Base-by-base conservation (phyloP, 345 rosid species). In the Heritiera littoralis region DNA sequence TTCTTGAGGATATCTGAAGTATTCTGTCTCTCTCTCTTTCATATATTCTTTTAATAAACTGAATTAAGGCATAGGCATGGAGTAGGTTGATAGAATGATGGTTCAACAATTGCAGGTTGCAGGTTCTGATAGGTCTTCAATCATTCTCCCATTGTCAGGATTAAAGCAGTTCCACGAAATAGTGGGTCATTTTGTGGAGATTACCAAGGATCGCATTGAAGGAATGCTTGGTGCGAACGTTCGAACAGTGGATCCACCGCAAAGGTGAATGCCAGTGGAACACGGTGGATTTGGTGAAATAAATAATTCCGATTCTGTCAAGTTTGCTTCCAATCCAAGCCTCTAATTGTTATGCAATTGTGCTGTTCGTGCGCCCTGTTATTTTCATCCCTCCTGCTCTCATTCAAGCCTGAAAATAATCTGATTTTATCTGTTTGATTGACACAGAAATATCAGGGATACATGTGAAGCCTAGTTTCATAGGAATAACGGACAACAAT, bases 1-100 rank as follows among this genome's bases (percentile, higher is more conserved):
- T 96, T 92, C 90, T 83, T 96, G 61, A 94, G 97, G 85, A 96
- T 96, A 83, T 96, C 99, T 64, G 99, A 96, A 97, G 99, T 87
- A 77, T 6, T 10, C 2, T 60, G 38, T 60, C 15, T 17, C 28
- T 4, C 61, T 49, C 35, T 70, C 41, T 23, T 48, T 28, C n/a
- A 66, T 41, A 40, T 5, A 8, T 11, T 11, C 20, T 10, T 8
- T 6, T 11, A 7, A 46, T 9, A 46, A 10, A 17, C 20, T 48
- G 38, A 20, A 32, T 2, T 43, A 20, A 72, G 45, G 23, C 60
- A 40, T 52, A 20, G 32, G 20, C 41, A 14, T 51, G 60, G 45
- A 30, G 38, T 32, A 38, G 65, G 67, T 63, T 75, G 43, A 74
- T 49, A 6, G 60, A 5, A 23, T 15, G 28, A 69, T 63, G 40